These are phyloP conservation scores for Alternaria panax DNA, from an alignment of 2,329 filamentous ascomycete genomes.

Conservation along the genomic window DNA sequence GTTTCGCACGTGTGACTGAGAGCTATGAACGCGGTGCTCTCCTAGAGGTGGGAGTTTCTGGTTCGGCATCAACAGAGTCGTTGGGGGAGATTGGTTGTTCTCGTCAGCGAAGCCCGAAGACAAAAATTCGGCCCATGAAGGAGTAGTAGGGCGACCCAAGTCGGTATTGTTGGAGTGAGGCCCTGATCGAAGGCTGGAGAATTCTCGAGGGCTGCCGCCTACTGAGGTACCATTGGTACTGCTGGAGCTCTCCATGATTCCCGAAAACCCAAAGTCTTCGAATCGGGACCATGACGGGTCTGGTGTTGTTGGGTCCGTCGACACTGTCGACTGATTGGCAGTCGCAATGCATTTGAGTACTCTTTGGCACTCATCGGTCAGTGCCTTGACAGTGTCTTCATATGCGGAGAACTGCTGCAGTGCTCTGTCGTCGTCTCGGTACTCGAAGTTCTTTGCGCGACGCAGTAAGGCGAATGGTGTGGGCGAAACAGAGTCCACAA, in stretches of 20 bases:
- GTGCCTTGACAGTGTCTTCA: constrained; percentile 83
- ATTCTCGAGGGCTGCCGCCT: constrained; percentile 66
- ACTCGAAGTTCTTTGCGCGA: constrained; percentile 93
- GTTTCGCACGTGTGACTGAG: constrained; percentile 74
- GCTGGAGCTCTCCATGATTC: constrained; percentile 70
- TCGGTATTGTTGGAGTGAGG: constrained; percentile 72
- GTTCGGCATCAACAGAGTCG: constrained; percentile 81
- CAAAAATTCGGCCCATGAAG: constrained; percentile 97
- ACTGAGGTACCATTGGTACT: constrained; percentile 39
- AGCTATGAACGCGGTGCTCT: constrained; percentile 76
- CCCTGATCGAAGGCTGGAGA: constrained; percentile 72
- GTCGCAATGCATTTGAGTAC: constrained; percentile 89
- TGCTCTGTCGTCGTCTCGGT: constrained; percentile 85
- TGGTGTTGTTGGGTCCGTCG: constrained; percentile 57
- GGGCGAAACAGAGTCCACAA: constrained; percentile 92
- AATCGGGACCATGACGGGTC: constrained; percentile 98
- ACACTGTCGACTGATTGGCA: constrained; percentile 79
- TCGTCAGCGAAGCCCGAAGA: constrained; percentile 89
- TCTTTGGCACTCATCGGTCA: constrained; percentile 93
- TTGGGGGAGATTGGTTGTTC: constrained; percentile 67
- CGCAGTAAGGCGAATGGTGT: constrained; percentile 91
- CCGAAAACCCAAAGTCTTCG: constrained; percentile 91
- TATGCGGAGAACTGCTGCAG: constrained; percentile 86
- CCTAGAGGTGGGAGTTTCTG: constrained; percentile 92
- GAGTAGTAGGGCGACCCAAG: constrained; percentile 84